Conservation (phyloP, 768 basidiomycete genomes). For the Leucosporidium scottii region DNA sequence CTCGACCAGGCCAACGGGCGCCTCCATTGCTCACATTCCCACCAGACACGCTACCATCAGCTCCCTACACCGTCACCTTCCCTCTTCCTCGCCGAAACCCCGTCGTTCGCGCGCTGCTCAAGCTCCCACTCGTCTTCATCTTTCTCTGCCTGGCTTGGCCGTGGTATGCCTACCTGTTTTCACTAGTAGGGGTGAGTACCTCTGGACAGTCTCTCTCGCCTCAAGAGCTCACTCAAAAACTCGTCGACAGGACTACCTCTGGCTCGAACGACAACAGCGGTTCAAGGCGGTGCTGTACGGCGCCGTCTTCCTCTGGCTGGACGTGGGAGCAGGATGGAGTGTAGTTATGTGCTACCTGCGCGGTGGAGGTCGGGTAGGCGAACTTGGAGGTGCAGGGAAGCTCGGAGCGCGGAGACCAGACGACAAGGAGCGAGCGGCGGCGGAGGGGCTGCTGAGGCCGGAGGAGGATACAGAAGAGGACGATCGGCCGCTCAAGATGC, state of each 20-base stretch:
- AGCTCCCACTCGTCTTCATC: slow-evolving; percentile 2
- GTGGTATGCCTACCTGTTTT: neutral
- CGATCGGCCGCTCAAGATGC: neutral
- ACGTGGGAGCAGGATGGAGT: neutral
- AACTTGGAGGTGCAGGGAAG: neutral
- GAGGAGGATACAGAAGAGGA: no score
- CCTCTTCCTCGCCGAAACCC: neutral
- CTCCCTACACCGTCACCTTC: neutral
- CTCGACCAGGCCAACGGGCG: no score
- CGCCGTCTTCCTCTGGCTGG: neutral
- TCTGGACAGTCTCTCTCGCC: neutral
- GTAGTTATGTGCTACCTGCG: neutral
- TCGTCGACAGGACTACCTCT: neutral
- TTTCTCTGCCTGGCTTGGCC: neutral
- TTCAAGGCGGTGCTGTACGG: neutral
- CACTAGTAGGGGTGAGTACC: neutral
- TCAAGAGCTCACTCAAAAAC: neutral
- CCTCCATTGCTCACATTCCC: neutral
- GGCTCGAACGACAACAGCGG: neutral
- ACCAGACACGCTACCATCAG: neutral
- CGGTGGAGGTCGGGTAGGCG: neutral
- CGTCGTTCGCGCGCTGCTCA: neutral
- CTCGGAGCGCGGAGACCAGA: neutral
- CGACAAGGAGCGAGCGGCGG: neutral
- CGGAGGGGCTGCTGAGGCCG: neutral